phyloP scores from a whole-genome alignment of 1,139 yeast species.

The Saccharomyces hybrid region DNA sequence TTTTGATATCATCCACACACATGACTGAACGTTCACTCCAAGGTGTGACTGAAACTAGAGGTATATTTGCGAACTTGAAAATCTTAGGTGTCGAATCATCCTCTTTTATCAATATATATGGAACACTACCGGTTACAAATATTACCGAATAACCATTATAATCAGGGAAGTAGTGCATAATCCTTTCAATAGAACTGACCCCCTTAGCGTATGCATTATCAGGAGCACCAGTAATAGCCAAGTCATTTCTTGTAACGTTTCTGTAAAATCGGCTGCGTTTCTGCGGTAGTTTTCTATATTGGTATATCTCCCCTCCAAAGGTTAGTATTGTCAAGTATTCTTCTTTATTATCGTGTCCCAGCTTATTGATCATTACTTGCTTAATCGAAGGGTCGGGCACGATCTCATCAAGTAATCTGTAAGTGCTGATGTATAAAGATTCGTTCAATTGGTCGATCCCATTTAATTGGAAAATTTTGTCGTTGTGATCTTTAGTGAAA shows the following conservation, averaged over 20 bases:
- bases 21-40: conserved; percentile 40
- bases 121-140: conserved; percentile 68
- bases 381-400: conserved; percentile 69
- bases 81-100: conserved; percentile 59
- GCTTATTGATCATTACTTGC: conserved; percentile 55
- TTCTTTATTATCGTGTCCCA: conserved; percentile 51
- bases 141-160: conserved; percentile 54
- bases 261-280: conserved; percentile 38
- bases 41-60: conserved; percentile 48
- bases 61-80: conserved; percentile 57
- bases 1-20: conserved; percentile 62
- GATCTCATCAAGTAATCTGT: conserved; percentile 50
- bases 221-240: conserved; percentile 63
- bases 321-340: conserved; percentile 63
- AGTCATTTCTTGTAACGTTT: conserved; percentile 41
- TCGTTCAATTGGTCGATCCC: conserved; percentile 54
- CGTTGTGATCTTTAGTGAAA: conserved; percentile 56
- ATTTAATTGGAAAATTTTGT: conserved; percentile 57
- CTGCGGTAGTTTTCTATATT: conserved; percentile 54
- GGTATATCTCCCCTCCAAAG: conserved; percentile 67
- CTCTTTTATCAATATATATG: conserved; percentile 61
- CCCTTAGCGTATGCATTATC: conserved; percentile 65
- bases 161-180: conserved; percentile 52
- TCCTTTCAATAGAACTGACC: conserved; percentile 56
- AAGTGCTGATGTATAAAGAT: conserved; percentile 44